Evolutionary conservation across 2,329 filamentous ascomycete genomes (phyloP), one percentile per base, ranked within the genome.

Genomic region (Ceratocystis smalleyi): DNA sequence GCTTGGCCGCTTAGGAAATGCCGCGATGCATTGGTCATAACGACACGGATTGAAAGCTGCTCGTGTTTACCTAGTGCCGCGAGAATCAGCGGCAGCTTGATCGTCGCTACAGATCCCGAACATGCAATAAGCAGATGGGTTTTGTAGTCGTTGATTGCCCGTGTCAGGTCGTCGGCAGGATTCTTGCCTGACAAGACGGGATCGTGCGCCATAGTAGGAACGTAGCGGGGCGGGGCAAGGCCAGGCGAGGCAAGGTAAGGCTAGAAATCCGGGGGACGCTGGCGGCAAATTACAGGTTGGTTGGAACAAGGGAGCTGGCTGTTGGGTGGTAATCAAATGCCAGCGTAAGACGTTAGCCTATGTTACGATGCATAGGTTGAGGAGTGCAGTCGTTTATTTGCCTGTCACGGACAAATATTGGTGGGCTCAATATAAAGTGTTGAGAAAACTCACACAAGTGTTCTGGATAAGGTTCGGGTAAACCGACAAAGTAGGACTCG

Each of bases 1-100:
- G 84, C 83, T 72, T 95, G 89, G 32, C 87, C 88, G 12, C 78
- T 77, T 0, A 97, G 83, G 73, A 97, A 97, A 35, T 85, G 79
- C 27, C 80, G 75, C 0, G 92, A 88, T 1, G 86, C 84, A 40
- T 81, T 74, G 2, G 91, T 95, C 66, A 97, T 79, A 66, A 97
- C 77, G 63, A 97, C 76, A n/a, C 91, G 87, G 72, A 97, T 90
- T 8, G 89, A 90, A 65, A 96, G 77, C 59, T 75, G 80, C 71
- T 68, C 72, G 70, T 69, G 79, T 55, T 71, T 69, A 17, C 75
- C 78, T 3, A 91, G 79, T 1, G 83, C 78, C 19, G 75, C 70
- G 66, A 87, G 77, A 68, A 91, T 89, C 47, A 81, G 77, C 1
- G 84, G 84, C 2, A 90, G 76, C 72, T 96, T 96, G 71, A 96